Evolutionary conservation across 78 protist species (phyloP).

Genomic region (Dictyostelium capitatum): DNA sequence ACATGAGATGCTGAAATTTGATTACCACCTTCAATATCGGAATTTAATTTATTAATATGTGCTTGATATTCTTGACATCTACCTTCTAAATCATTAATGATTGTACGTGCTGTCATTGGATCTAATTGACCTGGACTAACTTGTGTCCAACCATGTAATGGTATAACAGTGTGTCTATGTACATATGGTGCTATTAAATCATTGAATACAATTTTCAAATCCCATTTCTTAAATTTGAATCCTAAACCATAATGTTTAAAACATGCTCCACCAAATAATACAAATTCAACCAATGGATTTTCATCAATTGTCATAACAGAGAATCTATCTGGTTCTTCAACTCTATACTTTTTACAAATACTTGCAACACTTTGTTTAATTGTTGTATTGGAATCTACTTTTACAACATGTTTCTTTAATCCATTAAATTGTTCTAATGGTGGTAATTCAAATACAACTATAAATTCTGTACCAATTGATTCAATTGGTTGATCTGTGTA

Average conservation of each 20-base stretch:
- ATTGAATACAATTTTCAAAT: slow-evolving; percentile 67
- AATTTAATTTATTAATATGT: slow-evolving; percentile 12
- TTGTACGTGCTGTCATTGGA: slow-evolving; percentile 71
- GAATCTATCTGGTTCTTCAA: slow-evolving; percentile 68
- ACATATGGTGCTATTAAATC: slow-evolving; percentile 72
- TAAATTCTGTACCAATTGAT: slow-evolving; percentile 70
- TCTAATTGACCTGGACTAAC: slow-evolving; percentile 72
- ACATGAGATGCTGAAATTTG: slow-evolving; percentile 23
- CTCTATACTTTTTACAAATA: slow-evolving; percentile 66
- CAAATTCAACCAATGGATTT: slow-evolving; percentile 77
- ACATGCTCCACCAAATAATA: slow-evolving; percentile 70
- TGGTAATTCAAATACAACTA: slow-evolving; percentile 79
- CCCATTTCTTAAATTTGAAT: slow-evolving; percentile 74
- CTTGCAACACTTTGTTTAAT: slow-evolving; percentile 49
- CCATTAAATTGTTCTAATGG: slow-evolving; percentile 79
- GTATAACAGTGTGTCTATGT: slow-evolving; percentile 70
- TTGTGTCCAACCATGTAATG: slow-evolving; percentile 80
- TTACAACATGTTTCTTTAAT: slow-evolving; percentile 72
- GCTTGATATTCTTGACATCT: slow-evolving; percentile 56
- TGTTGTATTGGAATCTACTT: slow-evolving; percentile 50
- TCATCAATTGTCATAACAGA: slow-evolving; percentile 79
- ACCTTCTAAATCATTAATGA: slow-evolving; percentile 66
- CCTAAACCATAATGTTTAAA: slow-evolving; percentile 72
- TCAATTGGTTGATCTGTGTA: slow-evolving; percentile 48
- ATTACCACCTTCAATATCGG: slow-evolving; percentile 65